phyloP scores from a whole-genome alignment of 371 early-diverging fungal species.

The Mortierella sp. region DNA sequence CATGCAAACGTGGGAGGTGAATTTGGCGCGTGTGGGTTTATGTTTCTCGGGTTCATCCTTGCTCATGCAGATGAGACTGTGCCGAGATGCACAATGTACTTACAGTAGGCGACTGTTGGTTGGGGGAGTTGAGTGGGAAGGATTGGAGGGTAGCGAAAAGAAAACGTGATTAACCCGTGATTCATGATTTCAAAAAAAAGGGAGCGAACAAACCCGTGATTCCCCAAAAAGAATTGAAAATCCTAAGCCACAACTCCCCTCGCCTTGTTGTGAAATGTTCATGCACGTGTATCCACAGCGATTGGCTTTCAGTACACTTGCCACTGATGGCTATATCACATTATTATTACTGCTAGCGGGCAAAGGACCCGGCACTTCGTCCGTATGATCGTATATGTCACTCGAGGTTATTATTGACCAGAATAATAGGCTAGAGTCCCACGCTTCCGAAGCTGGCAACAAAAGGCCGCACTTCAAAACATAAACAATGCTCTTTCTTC shows the following conservation, averaged over 20 bases:
- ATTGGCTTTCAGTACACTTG: too few relatives aligned
- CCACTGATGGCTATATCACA: too few relatives aligned
- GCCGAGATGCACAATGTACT: neutral
- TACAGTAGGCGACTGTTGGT: neutral
- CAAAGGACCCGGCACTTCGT: too few relatives aligned
- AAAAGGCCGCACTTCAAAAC: too few relatives aligned
- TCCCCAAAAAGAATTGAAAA: neutral
- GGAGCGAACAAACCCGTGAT: neutral
- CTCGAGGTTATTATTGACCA: too few relatives aligned
- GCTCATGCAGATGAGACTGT: neutral
- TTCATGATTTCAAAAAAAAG: neutral
- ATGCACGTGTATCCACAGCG: too few relatives aligned
- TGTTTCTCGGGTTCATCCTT: neutral
- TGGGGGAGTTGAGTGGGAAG: neutral
- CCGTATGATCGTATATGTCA: too few relatives aligned
- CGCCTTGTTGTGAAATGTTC: too few relatives aligned
- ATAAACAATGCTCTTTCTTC: too few relatives aligned
- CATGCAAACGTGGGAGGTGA: neutral
- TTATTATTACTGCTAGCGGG: too few relatives aligned
- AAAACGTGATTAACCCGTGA: conserved; percentile 8
- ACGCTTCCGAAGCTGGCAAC: too few relatives aligned
- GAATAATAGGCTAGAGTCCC: too few relatives aligned
- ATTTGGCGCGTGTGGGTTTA: neutral
- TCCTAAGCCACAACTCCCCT: neutral
- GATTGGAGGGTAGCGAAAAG: neutral